A percentile compares a stretch with the other conserved stretches of the same genome.
Evolutionary conservation across 139 green algal species (phyloP).

Genomic region (Chlorella sp.): DNA sequence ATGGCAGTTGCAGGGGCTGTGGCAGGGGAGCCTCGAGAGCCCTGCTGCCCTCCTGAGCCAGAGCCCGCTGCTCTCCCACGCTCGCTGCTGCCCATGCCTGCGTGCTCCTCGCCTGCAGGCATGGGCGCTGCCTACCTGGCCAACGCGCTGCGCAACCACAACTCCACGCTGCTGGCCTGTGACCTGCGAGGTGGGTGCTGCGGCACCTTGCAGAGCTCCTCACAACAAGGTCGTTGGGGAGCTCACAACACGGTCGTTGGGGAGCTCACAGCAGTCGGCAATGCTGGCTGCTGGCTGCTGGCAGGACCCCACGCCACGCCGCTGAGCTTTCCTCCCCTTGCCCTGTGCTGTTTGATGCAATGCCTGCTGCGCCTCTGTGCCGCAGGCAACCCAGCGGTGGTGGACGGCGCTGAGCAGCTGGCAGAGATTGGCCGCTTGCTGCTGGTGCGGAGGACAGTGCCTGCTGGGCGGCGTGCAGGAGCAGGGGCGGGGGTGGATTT

Average conservation of each 20-base stretch:
- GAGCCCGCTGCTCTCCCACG: background rate
- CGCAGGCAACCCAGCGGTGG: slow-evolving; percentile 17
- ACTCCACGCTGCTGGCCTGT: background rate
- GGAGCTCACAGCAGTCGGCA: no score
- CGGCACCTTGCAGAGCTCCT: no score
- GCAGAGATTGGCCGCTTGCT: background rate
- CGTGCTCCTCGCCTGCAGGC: background rate
- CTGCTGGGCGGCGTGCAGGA: background rate
- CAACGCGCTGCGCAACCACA: slow-evolving; percentile 19
- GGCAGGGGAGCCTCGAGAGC: background rate
- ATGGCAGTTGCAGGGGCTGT: no score
- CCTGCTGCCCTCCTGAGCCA: no score
- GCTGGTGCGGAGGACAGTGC: no score
- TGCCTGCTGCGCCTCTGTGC: background rate
- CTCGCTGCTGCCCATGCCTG: no score
- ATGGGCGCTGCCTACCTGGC: background rate
- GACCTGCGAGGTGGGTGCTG: slow-evolving; percentile 12
- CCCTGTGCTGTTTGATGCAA: no score
- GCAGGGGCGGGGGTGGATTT: background rate
- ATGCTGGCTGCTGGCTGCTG: no score
- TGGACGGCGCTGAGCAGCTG: background rate
- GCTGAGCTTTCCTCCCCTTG: no score
- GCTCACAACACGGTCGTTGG: no score
- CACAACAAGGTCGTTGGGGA: no score
- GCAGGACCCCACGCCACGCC: no score